phyloP scores from a whole-genome alignment of 768 basidiomycete species.

The Russula sp. region DNA sequence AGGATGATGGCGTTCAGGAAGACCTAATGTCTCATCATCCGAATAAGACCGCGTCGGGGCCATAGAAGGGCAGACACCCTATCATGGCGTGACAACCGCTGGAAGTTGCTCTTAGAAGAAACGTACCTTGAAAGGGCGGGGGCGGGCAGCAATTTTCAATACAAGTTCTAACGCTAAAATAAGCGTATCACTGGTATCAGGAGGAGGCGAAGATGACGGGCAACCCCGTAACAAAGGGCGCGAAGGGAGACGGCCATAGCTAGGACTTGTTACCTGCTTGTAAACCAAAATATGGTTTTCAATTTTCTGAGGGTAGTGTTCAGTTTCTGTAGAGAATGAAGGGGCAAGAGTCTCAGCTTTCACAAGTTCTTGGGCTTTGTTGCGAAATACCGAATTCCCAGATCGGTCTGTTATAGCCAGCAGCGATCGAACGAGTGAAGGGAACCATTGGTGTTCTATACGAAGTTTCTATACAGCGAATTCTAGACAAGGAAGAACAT shows the following conservation, averaged over 20 bases:
- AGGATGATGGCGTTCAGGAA: background rate
- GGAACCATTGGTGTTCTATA: constrained; percentile 17
- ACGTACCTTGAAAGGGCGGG: constrained; percentile 12
- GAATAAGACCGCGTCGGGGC: background rate
- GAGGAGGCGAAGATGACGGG: background rate
- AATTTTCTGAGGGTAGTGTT: constrained; percentile 5
- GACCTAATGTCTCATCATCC: background rate
- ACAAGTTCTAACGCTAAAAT: constrained; percentile 16
- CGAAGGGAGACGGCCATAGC: background rate
- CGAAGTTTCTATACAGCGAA: constrained; percentile 8
- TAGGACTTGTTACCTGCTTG: background rate
- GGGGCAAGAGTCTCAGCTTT: background rate
- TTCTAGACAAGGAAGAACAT: constrained; percentile 3
- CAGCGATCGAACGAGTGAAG: constrained; percentile 17
- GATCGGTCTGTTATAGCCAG: constrained; percentile 11
- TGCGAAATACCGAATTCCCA: background rate
- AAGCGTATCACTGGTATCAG: background rate
- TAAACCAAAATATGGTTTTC: background rate
- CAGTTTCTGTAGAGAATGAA: background rate
- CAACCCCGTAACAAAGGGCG: background rate
- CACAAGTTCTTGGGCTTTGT: background rate
- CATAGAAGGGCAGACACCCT: background rate
- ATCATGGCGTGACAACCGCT: background rate
- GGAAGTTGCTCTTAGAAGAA: background rate
- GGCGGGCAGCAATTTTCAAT: constrained; percentile 8